phyloP scores from a whole-genome alignment of 2,329 filamentous ascomycete species.

The Hypomyces rosellus region DNA sequence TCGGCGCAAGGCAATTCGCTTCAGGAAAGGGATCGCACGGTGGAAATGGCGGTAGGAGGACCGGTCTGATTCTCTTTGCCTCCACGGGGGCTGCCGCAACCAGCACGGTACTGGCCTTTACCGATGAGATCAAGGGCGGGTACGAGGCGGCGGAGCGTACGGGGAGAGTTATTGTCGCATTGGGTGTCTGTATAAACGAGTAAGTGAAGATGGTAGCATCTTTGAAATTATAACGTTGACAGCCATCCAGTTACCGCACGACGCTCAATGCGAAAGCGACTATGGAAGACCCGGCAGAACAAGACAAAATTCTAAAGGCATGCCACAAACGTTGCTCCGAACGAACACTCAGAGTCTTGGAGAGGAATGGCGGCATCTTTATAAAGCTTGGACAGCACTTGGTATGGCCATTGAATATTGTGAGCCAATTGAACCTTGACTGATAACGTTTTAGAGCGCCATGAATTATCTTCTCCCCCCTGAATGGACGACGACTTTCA shows the following conservation, averaged over 20 bases:
- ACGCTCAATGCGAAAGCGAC: slow-evolving; percentile 67
- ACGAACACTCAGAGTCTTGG: slow-evolving; percentile 76
- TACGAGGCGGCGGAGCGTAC: slow-evolving; percentile 72
- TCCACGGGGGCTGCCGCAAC: slow-evolving; percentile 44
- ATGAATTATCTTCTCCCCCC: slow-evolving; percentile 89
- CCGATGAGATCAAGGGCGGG: slow-evolving; percentile 66
- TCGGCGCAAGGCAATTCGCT: slow-evolving; percentile 24
- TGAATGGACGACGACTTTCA: slow-evolving; percentile 94
- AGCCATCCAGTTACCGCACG: slow-evolving; percentile 65
- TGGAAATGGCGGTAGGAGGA: slow-evolving; percentile 15
- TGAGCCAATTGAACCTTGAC: slow-evolving; percentile 4
- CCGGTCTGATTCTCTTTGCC: slow-evolving; percentile 38
- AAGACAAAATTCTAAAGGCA: slow-evolving; percentile 62
- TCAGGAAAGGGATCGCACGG: slow-evolving; percentile 21
- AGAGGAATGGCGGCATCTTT: slow-evolving; percentile 96
- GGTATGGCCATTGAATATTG: slow-evolving; percentile 33
- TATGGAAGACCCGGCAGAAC: slow-evolving; percentile 55
- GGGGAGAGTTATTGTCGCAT: slow-evolving; percentile 66
- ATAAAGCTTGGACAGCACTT: slow-evolving; percentile 97
- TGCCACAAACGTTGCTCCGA: slow-evolving; percentile 92
- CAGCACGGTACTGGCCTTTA: slow-evolving; percentile 47
- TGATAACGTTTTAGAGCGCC: slow-evolving; percentile 55
- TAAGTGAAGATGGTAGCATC: slow-evolving; percentile 31
- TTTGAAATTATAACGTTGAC: neutral
- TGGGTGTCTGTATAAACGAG: slow-evolving; percentile 86